phyloP scores from a whole-genome alignment of 1,284 basidiomycete genomes.

The Baeospora myosura region DNA sequence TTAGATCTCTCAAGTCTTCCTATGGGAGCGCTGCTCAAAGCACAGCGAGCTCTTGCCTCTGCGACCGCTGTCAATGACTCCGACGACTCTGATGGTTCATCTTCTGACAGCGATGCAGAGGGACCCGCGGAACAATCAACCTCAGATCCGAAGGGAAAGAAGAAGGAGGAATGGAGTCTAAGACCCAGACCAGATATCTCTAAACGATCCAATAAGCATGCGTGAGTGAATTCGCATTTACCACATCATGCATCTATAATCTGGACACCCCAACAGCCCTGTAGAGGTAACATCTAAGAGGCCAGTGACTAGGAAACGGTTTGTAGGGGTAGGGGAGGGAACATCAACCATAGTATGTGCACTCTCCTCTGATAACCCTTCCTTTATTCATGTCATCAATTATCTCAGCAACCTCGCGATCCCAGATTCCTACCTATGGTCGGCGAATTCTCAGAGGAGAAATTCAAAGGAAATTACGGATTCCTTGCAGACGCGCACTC shows the following conservation, averaged over 20 bases:
- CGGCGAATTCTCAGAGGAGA: slow-evolving; percentile 63
- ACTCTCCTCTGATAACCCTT: too few relatives aligned
- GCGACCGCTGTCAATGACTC: slow-evolving; percentile 28
- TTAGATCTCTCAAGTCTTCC: slow-evolving; percentile 52
- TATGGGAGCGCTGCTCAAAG: slow-evolving; percentile 61
- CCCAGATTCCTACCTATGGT: slow-evolving; percentile 80
- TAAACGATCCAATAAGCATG: slow-evolving; percentile 80
- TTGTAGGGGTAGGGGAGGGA: too few relatives aligned
- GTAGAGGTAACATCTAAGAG: slow-evolving; percentile 80
- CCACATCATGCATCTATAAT: slow-evolving; percentile 7
- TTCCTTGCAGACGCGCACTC: slow-evolving; percentile 72
- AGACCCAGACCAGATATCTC: slow-evolving; percentile 37
- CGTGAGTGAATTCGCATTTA: slow-evolving; percentile 47
- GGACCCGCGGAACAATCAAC: too few relatives aligned
- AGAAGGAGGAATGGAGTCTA: slow-evolving; percentile 29
- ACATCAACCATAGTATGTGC: too few relatives aligned
- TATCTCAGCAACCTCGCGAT: slow-evolving; percentile 67
- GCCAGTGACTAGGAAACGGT: slow-evolving; percentile 74
- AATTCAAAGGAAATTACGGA: slow-evolving; percentile 70
- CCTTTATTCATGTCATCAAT: too few relatives aligned
- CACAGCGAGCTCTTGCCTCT: slow-evolving; percentile 46
- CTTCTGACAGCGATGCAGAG: slow-evolving; percentile 15
- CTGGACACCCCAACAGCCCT: too few relatives aligned
- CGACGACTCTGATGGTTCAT: slow-evolving; percentile 23
- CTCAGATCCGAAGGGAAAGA: slow-evolving; percentile 22